These are phyloP conservation scores for Stipa capillata DNA, from an alignment of 176 grass and related monocot genomes.

Conservation along the genomic window DNA sequence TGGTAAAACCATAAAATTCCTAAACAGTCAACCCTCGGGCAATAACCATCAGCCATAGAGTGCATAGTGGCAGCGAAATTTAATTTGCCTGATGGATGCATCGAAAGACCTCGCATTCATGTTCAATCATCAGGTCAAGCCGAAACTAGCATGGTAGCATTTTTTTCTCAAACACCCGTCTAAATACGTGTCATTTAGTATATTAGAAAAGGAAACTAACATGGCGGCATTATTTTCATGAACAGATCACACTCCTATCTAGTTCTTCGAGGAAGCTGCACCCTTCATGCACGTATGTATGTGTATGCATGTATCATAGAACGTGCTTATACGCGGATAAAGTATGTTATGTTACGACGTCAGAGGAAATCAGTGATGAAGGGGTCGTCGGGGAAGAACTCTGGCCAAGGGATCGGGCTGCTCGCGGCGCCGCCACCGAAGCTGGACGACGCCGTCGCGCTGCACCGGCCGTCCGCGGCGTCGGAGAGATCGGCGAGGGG, in stretches of 20 bases:
- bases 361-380: constrained; percentile 68
- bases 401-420: constrained; percentile 49
- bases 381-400: constrained; percentile 55
- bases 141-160: too few relatives aligned
- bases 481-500: constrained; percentile 53
- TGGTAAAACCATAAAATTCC: too few relatives aligned
- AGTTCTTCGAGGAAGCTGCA: not conserved
- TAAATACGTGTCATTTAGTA: too few relatives aligned
- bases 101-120: not conserved
- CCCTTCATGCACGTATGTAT: not conserved
- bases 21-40: too few relatives aligned
- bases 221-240: too few relatives aligned
- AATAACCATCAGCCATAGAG: too few relatives aligned
- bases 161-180: too few relatives aligned
- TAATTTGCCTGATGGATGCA: not conserved
- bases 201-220: too few relatives aligned
- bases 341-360: not conserved
- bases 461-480: constrained; percentile 22
- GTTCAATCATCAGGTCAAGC: not conserved
- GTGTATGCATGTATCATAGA: constrained; percentile 17
- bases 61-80: not conserved
- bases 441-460: constrained; percentile 32
- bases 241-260: too few relatives aligned
- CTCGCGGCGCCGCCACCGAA: constrained; percentile 10
- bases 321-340: not conserved